phyloP scores from a whole-genome alignment of 306 rosid genomes.

The Castanea sativa region DNA sequence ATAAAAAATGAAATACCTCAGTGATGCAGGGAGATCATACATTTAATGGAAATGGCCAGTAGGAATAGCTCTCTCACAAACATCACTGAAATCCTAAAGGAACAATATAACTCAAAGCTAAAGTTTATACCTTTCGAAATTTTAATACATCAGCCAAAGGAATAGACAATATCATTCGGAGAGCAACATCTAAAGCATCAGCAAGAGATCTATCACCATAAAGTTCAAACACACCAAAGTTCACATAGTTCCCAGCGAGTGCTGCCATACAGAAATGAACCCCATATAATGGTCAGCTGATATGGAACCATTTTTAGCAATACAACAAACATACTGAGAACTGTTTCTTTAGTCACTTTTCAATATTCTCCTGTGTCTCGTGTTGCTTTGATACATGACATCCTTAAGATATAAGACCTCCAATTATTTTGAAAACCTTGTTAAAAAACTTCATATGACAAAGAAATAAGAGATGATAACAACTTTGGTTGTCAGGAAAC shows the following conservation, averaged over 20 bases:
- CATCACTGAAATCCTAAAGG: too few species aligned
- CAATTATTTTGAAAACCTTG: too few species aligned
- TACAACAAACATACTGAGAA: neutral
- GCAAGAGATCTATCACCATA: conserved; percentile 87
- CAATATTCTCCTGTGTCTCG: conserved; percentile 3
- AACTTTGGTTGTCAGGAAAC: too few species aligned
- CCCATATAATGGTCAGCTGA: conserved; percentile 1
- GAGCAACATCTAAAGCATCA: conserved; percentile 70
- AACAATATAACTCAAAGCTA: neutral
- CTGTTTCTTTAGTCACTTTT: conserved; percentile 1
- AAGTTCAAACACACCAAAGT: conserved; percentile 91
- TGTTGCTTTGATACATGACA: neutral
- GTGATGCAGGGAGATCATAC: too few species aligned
- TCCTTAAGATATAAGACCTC: too few species aligned
- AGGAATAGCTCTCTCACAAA: too few species aligned
- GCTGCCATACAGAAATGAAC: conserved; percentile 46
- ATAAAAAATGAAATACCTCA: too few species aligned
- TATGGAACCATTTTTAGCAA: conserved; percentile 1
- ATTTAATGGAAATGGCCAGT: too few species aligned
- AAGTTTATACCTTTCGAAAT: conserved; percentile 67
- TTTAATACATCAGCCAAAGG: conserved; percentile 82
- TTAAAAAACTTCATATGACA: too few species aligned
- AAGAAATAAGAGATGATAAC: too few species aligned
- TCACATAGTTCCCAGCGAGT: conserved; percentile 81
- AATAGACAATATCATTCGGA: conserved; percentile 72